Conservation (phyloP, 140 eudicot genomes). For the Senecio squalidus region DNA sequence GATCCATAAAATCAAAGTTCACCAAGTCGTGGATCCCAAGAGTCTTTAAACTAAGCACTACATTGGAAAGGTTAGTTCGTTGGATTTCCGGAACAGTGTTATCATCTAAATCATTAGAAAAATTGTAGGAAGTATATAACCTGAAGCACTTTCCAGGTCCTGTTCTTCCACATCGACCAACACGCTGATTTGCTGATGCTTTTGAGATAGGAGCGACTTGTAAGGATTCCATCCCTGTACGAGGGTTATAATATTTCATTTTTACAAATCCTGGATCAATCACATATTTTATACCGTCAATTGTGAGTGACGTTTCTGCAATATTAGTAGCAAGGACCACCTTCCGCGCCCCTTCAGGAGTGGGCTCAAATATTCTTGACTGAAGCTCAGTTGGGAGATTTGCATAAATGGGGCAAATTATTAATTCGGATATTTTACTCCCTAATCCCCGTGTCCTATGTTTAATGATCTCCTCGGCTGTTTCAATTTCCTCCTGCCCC, state of each 20-base stretch:
- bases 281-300: slow-evolving; percentile 63
- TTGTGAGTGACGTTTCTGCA: slow-evolving; percentile 65
- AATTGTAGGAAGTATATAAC: slow-evolving; percentile 42
- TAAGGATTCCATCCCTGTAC: slow-evolving; percentile 67
- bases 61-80: slow-evolving; percentile 58
- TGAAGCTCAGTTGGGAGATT: slow-evolving; percentile 90
- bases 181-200: slow-evolving; percentile 69
- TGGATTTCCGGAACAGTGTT: slow-evolving; percentile 62
- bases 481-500: slow-evolving; percentile 93
- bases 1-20: slow-evolving; percentile 69
- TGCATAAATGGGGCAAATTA: slow-evolving; percentile 89
- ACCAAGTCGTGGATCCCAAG: slow-evolving; percentile 55
- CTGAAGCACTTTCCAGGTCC: slow-evolving; percentile 68
- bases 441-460: slow-evolving; percentile 78
- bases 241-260: slow-evolving; percentile 61
- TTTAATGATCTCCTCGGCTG: slow-evolving; percentile 83
- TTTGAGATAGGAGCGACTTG: slow-evolving; percentile 44
- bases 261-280: slow-evolving; percentile 65
- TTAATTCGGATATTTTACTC: slow-evolving; percentile 75
- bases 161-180: slow-evolving; percentile 73
- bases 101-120: slow-evolving; percentile 46
- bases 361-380: slow-evolving; percentile 76
- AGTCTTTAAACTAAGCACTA: slow-evolving; percentile 49
- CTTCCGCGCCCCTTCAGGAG: slow-evolving; percentile 94
- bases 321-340: slow-evolving; percentile 92